phyloP scores from a whole-genome alignment of 495 filamentous ascomycete genomes.

The Monascus purpureus region DNA sequence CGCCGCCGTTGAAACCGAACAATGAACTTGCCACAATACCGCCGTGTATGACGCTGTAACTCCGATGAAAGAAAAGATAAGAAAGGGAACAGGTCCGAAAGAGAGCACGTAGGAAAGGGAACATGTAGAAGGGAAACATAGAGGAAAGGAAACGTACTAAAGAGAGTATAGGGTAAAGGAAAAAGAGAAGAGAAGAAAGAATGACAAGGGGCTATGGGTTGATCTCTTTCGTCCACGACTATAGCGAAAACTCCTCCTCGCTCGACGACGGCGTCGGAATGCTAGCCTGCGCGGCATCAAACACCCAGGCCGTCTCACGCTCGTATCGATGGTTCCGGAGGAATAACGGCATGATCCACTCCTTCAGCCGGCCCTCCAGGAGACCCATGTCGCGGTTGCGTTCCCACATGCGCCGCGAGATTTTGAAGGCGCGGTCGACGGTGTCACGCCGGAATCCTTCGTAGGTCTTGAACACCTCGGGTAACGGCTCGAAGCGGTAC shows the following conservation, averaged over 20 bases:
- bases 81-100: background rate
- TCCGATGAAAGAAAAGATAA: too few relatives aligned
- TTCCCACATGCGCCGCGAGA: conserved; percentile 31
- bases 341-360: conserved; percentile 23
- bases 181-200: background rate
- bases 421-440: conserved; percentile 39
- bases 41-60: too few relatives aligned
- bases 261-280: conserved; percentile 13
- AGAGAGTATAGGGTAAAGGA: background rate
- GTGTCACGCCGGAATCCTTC: conserved; percentile 32
- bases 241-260: conserved; percentile 10
- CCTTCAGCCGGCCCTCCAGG: conserved; percentile 23
- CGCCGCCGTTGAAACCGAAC: too few relatives aligned
- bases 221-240: too few relatives aligned
- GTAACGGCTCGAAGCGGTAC: conserved; percentile 21
- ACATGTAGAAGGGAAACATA: too few relatives aligned
- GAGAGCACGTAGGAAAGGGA: background rate
- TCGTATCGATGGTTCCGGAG: conserved; percentile 15
- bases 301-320: conserved; percentile 25
- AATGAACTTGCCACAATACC: too few relatives aligned
- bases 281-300: conserved; percentile 19
- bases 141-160: too few relatives aligned
- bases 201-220: too few relatives aligned
- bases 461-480: conserved; percentile 36
- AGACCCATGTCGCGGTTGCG: conserved; percentile 27